Evolutionary conservation across 768 basidiomycete species (phyloP), one percentile per base, ranked within the genome.

Genomic region (Artomyces pyxidatus): DNA sequence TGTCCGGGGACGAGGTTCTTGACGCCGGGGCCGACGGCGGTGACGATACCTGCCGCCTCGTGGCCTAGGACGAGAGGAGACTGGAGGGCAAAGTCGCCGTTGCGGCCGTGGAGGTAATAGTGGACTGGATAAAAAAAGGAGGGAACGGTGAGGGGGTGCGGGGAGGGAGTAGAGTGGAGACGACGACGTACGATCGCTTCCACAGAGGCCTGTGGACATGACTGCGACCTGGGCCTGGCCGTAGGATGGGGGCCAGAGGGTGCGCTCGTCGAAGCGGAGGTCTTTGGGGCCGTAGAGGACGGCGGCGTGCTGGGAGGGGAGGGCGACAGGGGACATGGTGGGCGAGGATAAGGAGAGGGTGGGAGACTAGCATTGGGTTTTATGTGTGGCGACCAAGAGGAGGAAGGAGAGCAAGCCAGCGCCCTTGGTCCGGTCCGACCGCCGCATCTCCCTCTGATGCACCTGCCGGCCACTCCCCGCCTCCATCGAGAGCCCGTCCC

Each of bases 41-140:
- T 83, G 59, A 97, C 71, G 60, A 88, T 66, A 28, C 93, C 94
- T n/a, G 88, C 80, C 0, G 92, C 76, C 71, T 97, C 94, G 66
- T 97, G 94, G 22, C 94, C 95, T 27, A 98, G 84, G 40, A 93
- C 85, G 50, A 97, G 79, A 4, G 94, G 93, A 6, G 80, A 73
- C 52, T 80, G 85, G 53, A 96, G 74, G 44, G 81, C 84, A 68
- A 94, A 96, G 65, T 91, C 89, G 42, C 93, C 94, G 65, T 96
- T 98, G 37, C 89, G 80, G 19, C 87, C 92, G 58, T 92, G 83
- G 27, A 71, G 65, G 68, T 87, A 96, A 70, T 97, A 96, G 67
- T 96, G 94, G 9, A 94, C 91, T 94, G 58, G 21, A n/a, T n/a
- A n/a, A n/a, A n/a, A n/a, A n/a, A 28, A 21, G 52, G 23, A 53